phyloP scores from a whole-genome alignment of 345 rosid genomes.

The Syzygium oleosum region DNA sequence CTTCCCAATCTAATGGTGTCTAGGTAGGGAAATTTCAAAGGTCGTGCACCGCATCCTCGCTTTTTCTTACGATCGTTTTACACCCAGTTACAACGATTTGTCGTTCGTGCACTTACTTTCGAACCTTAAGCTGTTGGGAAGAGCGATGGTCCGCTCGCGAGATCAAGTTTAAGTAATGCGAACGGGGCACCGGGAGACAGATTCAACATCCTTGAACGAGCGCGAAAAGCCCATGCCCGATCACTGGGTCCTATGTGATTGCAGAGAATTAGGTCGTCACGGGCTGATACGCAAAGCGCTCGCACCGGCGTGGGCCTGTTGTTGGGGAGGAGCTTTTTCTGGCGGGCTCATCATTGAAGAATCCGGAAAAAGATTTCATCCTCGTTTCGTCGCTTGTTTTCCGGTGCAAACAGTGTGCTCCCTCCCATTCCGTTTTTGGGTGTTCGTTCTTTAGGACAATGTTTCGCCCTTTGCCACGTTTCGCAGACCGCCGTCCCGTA shows the following conservation, averaged over 20 bases:
- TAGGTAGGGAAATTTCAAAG: background rate
- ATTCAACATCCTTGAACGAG: background rate
- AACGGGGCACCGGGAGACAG: background rate
- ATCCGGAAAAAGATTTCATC: background rate
- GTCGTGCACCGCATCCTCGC: too few species aligned
- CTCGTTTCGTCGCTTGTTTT: background rate
- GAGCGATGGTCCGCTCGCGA: background rate
- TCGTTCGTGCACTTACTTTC: background rate
- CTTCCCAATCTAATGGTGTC: background rate
- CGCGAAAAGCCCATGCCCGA: background rate
- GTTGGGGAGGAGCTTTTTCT: background rate
- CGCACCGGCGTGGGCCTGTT: background rate
- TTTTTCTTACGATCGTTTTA: background rate
- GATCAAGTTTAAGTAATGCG: background rate
- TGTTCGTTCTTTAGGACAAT: background rate
- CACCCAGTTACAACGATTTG: background rate
- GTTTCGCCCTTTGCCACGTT: background rate
- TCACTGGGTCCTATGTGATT: background rate
- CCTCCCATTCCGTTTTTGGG: background rate
- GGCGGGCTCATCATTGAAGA: background rate
- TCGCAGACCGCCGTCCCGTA: background rate
- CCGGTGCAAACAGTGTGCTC: background rate
- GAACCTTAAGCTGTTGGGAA: background rate
- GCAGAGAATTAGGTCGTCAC: background rate
- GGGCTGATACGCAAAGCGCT: background rate